Conservation (phyloP, 352 stramenopile species). For the Globisporangium echinulatum region DNA sequence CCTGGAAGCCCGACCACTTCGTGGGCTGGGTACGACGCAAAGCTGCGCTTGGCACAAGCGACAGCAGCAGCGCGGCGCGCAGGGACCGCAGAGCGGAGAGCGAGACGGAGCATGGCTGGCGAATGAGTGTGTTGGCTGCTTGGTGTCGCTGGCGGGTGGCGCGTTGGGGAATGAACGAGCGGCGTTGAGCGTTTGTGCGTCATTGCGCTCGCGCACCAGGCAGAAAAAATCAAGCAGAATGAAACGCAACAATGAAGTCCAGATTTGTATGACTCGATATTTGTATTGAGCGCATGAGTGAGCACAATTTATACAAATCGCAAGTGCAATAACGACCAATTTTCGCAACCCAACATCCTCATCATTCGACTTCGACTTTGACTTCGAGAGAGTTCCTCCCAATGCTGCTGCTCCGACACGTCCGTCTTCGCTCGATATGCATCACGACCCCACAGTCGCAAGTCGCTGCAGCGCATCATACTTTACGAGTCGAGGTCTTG, state of each 20-base stretch:
- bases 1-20: conserved; percentile 75
- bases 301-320: not conserved
- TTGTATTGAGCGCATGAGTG: not conserved
- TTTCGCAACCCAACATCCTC: not conserved
- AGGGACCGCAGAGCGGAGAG: conserved; percentile 39
- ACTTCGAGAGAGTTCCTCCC: not conserved
- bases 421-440: not conserved
- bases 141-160: conserved; percentile 41
- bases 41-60: conserved; percentile 27
- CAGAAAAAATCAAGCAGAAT: not conserved
- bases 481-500: conserved; percentile 76
- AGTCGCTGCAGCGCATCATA: too few relatives aligned
- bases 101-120: conserved; percentile 53
- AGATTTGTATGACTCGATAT: not conserved
- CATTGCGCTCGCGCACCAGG: not conserved
- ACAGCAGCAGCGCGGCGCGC: conserved; percentile 30
- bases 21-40: conserved; percentile 70
- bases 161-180: not conserved
- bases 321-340: not conserved
- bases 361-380: not conserved
- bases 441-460: not conserved
- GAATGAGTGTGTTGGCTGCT: not conserved
- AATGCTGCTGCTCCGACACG: not conserved
- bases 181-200: not conserved
- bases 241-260: not conserved